Conservation (phyloP, 805 yeast genomes). For the Hanseniaspora singularis region DNA sequence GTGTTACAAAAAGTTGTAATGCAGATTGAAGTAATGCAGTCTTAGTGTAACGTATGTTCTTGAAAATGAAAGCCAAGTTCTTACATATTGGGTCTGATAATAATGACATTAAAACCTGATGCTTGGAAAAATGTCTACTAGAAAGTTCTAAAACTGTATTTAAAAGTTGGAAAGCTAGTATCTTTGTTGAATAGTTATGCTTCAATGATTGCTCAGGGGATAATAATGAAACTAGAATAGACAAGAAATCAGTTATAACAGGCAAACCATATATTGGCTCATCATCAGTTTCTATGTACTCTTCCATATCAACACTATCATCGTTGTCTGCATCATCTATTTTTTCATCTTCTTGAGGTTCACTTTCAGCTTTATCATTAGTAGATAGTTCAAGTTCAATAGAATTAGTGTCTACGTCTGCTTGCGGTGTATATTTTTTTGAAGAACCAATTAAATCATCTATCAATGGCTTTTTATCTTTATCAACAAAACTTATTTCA, state of each 20-base stretch:
- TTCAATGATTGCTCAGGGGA: conserved; percentile 73
- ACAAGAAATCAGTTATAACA: conserved; percentile 64
- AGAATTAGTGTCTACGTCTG: neutral
- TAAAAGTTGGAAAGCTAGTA: conserved; percentile 66
- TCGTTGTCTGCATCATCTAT: neutral
- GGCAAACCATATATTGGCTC: conserved; percentile 44
- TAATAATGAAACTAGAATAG: conserved; percentile 63
- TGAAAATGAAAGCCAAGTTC: conserved; percentile 66
- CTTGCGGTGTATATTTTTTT: conserved; percentile 15
- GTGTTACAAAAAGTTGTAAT: conserved; percentile 59
- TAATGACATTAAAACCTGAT: conserved; percentile 53
- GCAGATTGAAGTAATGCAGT: conserved; percentile 62
- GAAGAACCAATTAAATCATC: conserved; percentile 15
- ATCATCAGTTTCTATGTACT: conserved; percentile 13
- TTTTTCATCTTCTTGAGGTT: conserved; percentile 16
- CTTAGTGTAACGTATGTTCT: conserved; percentile 48
- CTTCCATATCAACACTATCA: conserved; percentile 2
- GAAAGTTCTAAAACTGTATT: conserved; percentile 72
- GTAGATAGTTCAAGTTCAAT: neutral
- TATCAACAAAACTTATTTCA: conserved; percentile 9
- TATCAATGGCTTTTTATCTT: conserved; percentile 13
- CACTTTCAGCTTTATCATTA: conserved; percentile 17
- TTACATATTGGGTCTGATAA: conserved; percentile 77
- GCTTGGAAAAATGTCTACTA: conserved; percentile 48
- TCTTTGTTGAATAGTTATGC: conserved; percentile 77